A percentile compares a stretch with the other conserved stretches of the same genome.
phyloP scores from a whole-genome alignment of 257 asterid species.

The Leonotis leonurus region DNA sequence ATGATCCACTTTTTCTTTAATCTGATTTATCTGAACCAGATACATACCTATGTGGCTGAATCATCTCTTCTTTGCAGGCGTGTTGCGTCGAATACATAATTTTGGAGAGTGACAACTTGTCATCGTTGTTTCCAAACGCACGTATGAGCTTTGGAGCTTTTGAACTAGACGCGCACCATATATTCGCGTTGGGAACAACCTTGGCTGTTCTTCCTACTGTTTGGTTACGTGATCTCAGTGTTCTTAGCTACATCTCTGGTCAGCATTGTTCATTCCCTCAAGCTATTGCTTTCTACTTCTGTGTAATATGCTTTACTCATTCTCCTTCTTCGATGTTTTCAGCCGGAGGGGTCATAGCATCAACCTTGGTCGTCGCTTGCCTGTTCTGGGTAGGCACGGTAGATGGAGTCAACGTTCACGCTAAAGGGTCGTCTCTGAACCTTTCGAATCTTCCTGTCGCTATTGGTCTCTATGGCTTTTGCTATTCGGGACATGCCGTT shows the following conservation, averaged over 20 bases:
- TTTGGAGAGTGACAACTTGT: constrained; percentile 78
- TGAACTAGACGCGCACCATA: constrained; percentile 49
- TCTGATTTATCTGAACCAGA: too few relatives aligned
- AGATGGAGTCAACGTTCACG: constrained; percentile 48
- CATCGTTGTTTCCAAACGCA: constrained; percentile 79
- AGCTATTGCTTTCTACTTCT: not conserved
- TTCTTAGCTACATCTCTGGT: constrained; percentile 96
- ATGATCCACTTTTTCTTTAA: too few relatives aligned
- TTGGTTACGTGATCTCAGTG: constrained; percentile 66
- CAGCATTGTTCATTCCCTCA: constrained; percentile 7
- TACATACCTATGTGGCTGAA: not conserved
- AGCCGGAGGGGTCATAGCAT: constrained; percentile 97
- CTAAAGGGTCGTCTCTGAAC: constrained; percentile 42
- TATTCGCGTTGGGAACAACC: constrained; percentile 60
- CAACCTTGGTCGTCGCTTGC: constrained; percentile 64
- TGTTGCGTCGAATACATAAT: constrained; percentile 87
- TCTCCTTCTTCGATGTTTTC: constrained; percentile 14
- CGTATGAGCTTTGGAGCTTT: constrained; percentile 55
- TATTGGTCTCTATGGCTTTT: constrained; percentile 85
- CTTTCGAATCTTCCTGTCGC: constrained; percentile 87
- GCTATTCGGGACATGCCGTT: constrained; percentile 97
- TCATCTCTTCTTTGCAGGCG: constrained; percentile 45
- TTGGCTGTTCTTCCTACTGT: constrained; percentile 89
- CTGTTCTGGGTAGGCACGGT: constrained; percentile 88
- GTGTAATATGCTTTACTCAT: not conserved